These are phyloP conservation scores for Gossypium sturtianum DNA, from an alignment of 345 rosid genomes.

Conservation along the genomic window DNA sequence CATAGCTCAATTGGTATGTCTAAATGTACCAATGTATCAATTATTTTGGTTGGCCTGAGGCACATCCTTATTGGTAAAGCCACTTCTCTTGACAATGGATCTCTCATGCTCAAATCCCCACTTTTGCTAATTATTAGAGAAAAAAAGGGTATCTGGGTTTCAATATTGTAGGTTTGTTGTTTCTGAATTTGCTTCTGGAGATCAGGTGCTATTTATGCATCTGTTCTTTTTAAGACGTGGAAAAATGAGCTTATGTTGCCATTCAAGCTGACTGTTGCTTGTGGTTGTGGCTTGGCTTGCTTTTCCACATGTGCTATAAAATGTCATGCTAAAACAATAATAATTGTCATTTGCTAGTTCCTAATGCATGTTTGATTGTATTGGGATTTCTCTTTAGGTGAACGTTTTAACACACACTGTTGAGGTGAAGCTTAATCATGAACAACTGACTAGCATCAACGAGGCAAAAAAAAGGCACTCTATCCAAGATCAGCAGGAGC, in stretches of 20 bases:
- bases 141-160: background rate
- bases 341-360: background rate
- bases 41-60: background rate
- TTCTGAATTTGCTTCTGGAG: background rate
- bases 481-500: constrained; percentile 54
- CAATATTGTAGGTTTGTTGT: background rate
- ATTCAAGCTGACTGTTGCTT: background rate
- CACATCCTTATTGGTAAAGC: background rate
- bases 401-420: constrained; percentile 52
- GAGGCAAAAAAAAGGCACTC: constrained; percentile 37
- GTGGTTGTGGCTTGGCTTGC: background rate
- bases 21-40: background rate
- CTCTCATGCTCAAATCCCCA: background rate
- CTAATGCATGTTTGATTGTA: background rate
- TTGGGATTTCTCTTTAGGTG: constrained; percentile 32
- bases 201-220: background rate
- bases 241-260: background rate
- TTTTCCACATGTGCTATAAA: background rate
- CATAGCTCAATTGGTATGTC: background rate
- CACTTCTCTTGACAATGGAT: background rate
- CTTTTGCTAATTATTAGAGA: background rate
- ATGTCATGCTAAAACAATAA: background rate
- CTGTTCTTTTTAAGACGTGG: background rate
- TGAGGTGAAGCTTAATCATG: constrained; percentile 18
- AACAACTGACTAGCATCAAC: constrained; percentile 15